Evolutionary conservation across 129 eudicot species (phyloP).

Genomic region (Chrysanthemum seticuspe): DNA sequence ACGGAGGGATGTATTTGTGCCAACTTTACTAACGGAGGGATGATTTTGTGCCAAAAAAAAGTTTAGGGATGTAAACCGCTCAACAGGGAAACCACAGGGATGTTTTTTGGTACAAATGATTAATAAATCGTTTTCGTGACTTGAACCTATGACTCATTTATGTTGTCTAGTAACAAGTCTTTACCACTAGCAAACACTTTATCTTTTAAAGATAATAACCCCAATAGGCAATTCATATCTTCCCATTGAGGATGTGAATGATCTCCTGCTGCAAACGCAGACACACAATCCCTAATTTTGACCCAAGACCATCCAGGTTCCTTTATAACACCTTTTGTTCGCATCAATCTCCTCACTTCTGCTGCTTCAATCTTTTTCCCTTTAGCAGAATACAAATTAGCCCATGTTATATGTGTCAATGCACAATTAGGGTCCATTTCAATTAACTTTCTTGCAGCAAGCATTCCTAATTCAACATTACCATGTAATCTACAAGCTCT

Average conservation of each 20-base stretch:
- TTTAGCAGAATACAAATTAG: slow-evolving; percentile 72
- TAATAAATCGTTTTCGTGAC: not conserved
- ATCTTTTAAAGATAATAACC: slow-evolving; percentile 40
- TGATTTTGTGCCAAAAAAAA: too few relatives aligned
- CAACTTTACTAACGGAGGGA: too few relatives aligned
- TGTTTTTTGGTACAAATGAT: not conserved
- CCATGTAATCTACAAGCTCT: slow-evolving; percentile 76
- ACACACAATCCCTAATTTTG: slow-evolving; percentile 56
- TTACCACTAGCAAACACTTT: slow-evolving; percentile 23
- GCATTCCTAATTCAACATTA: slow-evolving; percentile 58
- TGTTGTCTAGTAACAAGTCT: slow-evolving; percentile 24
- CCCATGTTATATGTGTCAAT: slow-evolving; percentile 65
- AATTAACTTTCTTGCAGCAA: slow-evolving; percentile 62
- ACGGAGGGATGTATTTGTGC: too few relatives aligned
- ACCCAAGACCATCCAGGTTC: slow-evolving; percentile 97
- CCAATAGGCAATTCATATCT: slow-evolving; percentile 42
- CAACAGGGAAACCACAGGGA: too few relatives aligned
- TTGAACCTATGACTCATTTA: slow-evolving; percentile 52
- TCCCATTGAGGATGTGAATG: slow-evolving; percentile 57
- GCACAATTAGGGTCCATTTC: slow-evolving; percentile 67
- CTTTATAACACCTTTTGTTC: slow-evolving; percentile 65
- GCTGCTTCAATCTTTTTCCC: slow-evolving; percentile 84
- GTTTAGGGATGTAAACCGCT: too few relatives aligned
- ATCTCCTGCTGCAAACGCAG: slow-evolving; percentile 80
- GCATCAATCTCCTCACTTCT: slow-evolving; percentile 71